These are phyloP conservation scores for Picochlorum sp. DNA, from an alignment of 139 green algal species.

Conservation along the genomic window DNA sequence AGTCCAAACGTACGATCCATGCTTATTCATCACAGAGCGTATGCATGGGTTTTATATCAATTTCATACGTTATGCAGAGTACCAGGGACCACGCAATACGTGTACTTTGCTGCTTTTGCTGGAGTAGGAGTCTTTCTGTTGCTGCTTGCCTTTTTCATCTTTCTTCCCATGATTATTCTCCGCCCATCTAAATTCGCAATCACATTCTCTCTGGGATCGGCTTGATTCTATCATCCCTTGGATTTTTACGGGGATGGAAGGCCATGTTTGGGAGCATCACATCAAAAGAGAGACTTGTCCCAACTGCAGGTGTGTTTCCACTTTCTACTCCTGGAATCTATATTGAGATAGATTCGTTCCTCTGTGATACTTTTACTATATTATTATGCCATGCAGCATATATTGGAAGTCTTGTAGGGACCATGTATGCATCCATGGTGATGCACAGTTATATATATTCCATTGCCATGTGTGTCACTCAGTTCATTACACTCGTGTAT, in stretches of 20 bases:
- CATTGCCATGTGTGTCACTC: constrained; percentile 59
- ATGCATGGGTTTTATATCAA: neutral
- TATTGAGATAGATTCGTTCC: neutral
- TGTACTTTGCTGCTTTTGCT: constrained; percentile 56
- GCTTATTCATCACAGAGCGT: neutral
- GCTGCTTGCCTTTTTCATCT: constrained; percentile 77
- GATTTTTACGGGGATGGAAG: constrained; percentile 68
- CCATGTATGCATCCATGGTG: constrained; percentile 74
- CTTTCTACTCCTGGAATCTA: neutral
- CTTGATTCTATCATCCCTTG: constrained; percentile 69
- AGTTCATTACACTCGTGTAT: constrained; percentile 81
- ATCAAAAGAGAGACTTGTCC: constrained; percentile 62
- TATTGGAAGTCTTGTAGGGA: constrained; percentile 64
- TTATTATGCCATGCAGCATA: constrained; percentile 50
- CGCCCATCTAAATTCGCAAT: constrained; percentile 91
- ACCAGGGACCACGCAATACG: constrained; percentile 33
- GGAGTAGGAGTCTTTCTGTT: constrained; percentile 64
- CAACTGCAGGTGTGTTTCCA: constrained; percentile 33
- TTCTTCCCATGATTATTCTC: constrained; percentile 83
- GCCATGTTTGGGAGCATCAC: constrained; percentile 80
- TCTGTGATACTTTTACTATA: neutral
- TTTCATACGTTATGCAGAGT: constrained; percentile 16
- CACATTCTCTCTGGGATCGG: constrained; percentile 77
- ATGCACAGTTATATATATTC: constrained; percentile 86
- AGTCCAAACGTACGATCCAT: neutral